A percentile compares a stretch with the other conserved stretches of the same genome.
Conservation (phyloP, 331 rosid genomes). For the Arachis monticola region DNA sequence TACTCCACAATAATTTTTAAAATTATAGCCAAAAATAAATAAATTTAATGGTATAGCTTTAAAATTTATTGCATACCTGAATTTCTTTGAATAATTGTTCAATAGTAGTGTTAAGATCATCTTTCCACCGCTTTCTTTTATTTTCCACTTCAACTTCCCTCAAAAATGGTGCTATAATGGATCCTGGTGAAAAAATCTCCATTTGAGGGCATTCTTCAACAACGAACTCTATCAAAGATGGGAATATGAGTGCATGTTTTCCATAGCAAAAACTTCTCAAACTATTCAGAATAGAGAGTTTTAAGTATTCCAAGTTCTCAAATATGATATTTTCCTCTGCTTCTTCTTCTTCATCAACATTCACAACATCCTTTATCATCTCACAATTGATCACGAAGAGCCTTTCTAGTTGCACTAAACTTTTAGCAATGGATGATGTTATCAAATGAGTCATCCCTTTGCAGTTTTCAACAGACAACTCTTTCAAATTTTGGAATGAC, state of each 20-base stretch:
- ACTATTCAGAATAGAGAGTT: neutral
- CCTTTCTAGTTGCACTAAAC: neutral
- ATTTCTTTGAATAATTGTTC: neutral
- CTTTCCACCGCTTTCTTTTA: neutral
- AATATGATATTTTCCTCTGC: slow-evolving; percentile 29
- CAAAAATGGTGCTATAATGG: neutral
- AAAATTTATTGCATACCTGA: slow-evolving; percentile 1
- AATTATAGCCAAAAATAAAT: no score
- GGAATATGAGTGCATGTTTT: slow-evolving; percentile 17
- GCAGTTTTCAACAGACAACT: neutral
- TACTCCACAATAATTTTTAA: no score
- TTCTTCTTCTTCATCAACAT: neutral
- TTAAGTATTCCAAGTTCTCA: neutral
- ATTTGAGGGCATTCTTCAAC: slow-evolving; percentile 26
- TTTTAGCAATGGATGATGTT: slow-evolving; percentile 31
- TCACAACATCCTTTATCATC: slow-evolving; percentile 26
- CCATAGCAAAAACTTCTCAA: slow-evolving; percentile 33
- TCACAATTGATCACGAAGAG: slow-evolving; percentile 14
- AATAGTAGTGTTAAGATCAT: slow-evolving; percentile 16
- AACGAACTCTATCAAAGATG: neutral
- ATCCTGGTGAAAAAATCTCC: slow-evolving; percentile 10
- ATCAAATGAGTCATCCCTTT: slow-evolving; percentile 21
- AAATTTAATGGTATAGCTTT: neutral
- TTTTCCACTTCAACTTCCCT: neutral
- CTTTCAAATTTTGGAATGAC: neutral